A percentile compares a stretch with the other conserved stretches of the same genome.
Evolutionary conservation across 2,329 filamentous ascomycete species (phyloP).

Genomic region (Emmonsiellopsis sp.): DNA sequence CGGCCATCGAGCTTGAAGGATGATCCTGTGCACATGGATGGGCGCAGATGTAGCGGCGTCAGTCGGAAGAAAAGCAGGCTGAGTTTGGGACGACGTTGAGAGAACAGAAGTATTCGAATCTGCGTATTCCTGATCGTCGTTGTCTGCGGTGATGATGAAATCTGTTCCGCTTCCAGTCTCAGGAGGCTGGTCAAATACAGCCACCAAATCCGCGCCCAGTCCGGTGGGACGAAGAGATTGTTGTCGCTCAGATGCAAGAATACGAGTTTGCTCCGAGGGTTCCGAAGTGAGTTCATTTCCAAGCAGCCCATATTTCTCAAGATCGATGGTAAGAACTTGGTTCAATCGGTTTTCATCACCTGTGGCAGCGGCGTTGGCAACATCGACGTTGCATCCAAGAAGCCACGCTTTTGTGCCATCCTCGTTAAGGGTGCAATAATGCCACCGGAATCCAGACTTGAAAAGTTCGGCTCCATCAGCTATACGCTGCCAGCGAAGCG

Average conservation of each 20-base stretch:
- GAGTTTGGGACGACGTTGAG: slow-evolving; percentile 19
- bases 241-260: slow-evolving; percentile 47
- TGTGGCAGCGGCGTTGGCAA: slow-evolving; percentile 55
- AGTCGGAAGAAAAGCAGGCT: slow-evolving; percentile 26
- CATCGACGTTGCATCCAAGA: slow-evolving; percentile 78
- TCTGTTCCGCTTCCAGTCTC: slow-evolving; percentile 81
- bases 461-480: slow-evolving; percentile 94
- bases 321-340: slow-evolving; percentile 87
- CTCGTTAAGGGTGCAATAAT: slow-evolving; percentile 93
- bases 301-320: slow-evolving; percentile 82
- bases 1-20: slow-evolving; percentile 90
- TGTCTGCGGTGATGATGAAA: slow-evolving; percentile 80
- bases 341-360: slow-evolving; percentile 86
- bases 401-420: slow-evolving; percentile 96
- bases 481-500: slow-evolving; percentile 86
- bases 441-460: slow-evolving; percentile 86
- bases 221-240: slow-evolving; percentile 44
- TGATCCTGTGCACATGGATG: slow-evolving; percentile 91
- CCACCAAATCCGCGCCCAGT: slow-evolving; percentile 79
- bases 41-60: slow-evolving; percentile 57
- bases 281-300: slow-evolving; percentile 63
- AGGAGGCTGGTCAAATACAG: slow-evolving; percentile 76
- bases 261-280: slow-evolving; percentile 37
- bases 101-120: slow-evolving; percentile 59
- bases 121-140: slow-evolving; percentile 50